Evolutionary conservation across 345 rosid genomes (phyloP).

Genomic region (Dipteronia dyeriana): DNA sequence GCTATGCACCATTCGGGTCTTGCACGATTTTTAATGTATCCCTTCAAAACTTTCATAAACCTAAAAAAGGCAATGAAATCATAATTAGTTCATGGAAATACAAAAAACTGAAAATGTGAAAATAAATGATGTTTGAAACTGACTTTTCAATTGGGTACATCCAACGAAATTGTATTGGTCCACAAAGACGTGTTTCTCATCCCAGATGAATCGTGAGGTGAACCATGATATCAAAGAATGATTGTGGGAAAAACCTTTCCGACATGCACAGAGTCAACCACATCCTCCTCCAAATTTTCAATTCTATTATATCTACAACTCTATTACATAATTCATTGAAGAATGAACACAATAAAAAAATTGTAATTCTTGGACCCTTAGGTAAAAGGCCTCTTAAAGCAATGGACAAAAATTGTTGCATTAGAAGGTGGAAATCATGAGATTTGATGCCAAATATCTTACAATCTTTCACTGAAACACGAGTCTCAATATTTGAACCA

Average conservation of each 20-base stretch:
- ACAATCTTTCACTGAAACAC: no score
- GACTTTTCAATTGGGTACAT: neutral
- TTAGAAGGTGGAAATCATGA: no score
- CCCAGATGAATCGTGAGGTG: neutral
- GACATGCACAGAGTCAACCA: no score
- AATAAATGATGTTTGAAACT: neutral
- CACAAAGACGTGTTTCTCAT: neutral
- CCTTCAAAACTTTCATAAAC: no score
- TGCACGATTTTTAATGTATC: neutral
- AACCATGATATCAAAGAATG: neutral
- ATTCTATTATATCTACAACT: neutral
- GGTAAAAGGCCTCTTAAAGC: neutral
- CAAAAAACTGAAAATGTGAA: no score
- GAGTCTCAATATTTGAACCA: neutral
- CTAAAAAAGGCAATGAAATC: neutral
- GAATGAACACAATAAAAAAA: neutral
- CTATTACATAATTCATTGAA: neutral
- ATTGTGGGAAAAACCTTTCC: neutral
- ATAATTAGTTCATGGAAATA: no score
- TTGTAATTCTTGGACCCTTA: neutral
- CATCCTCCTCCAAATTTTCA: neutral
- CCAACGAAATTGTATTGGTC: neutral
- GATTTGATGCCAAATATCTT: no score
- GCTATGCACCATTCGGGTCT: neutral
- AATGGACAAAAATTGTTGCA: no score